A percentile compares a stretch with the other conserved stretches of the same genome.
These are phyloP conservation scores for Phytophthora syringae DNA, from an alignment of 352 stramenopile genomes.

Conservation along the genomic window DNA sequence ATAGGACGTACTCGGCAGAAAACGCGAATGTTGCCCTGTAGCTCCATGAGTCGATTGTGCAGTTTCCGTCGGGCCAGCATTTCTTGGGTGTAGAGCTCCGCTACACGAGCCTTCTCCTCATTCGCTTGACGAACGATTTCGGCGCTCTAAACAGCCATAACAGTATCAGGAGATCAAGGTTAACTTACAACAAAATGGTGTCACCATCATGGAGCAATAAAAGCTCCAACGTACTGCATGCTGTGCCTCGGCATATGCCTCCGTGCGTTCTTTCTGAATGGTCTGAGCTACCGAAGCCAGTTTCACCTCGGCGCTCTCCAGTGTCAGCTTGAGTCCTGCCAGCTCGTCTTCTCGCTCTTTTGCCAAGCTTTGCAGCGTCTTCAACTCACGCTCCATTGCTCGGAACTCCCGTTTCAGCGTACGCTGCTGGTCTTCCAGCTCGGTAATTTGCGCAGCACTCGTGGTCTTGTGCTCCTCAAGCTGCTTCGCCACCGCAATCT, in stretches of 20 bases:
- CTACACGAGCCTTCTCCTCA: constrained; percentile 65
- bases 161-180: background rate
- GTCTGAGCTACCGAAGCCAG: constrained; percentile 41
- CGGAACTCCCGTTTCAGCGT: constrained; percentile 63
- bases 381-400: constrained; percentile 68
- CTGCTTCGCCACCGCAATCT: constrained; percentile 21
- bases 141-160: constrained; percentile 38
- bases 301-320: constrained; percentile 48
- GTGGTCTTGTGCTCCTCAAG: constrained; percentile 39
- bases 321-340: constrained; percentile 26
- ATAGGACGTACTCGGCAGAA: constrained; percentile 93
- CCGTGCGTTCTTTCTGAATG: constrained; percentile 41
- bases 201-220: background rate
- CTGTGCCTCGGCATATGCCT: constrained; percentile 54
- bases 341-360: constrained; percentile 69
- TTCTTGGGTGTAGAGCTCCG: constrained; percentile 76
- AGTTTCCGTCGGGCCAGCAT: constrained; percentile 78
- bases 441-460: constrained; percentile 40
- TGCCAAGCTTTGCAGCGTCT: constrained; percentile 47
- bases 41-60: constrained; percentile 91
- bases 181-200: background rate
- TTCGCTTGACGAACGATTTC: constrained; percentile 54
- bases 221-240: constrained; percentile 46
- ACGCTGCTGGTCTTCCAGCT: constrained; percentile 60
- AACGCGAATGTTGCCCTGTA: constrained; percentile 94